These are phyloP conservation scores for Platanthera zijinensis DNA, from an alignment of 106 monocot species.

Conservation along the genomic window DNA sequence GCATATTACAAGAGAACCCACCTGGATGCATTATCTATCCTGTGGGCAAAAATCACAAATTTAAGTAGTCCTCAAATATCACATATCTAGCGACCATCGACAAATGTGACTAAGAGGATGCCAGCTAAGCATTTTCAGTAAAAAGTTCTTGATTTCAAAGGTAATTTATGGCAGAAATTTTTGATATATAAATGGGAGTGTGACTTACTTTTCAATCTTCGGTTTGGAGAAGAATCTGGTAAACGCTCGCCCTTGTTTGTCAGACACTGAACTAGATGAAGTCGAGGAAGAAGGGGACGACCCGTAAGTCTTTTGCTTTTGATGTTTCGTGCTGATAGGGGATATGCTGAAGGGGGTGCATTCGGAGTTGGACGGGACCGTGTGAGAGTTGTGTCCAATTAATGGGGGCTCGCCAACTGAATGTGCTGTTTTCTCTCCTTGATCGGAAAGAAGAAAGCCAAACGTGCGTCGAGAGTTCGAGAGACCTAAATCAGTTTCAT, in stretches of 20 bases:
- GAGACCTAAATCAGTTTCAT: background rate
- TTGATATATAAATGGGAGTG: background rate
- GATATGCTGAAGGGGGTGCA: background rate
- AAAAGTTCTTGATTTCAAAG: background rate
- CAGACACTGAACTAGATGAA: background rate
- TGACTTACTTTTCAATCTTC: slow-evolving; percentile 2
- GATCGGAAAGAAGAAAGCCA: background rate
- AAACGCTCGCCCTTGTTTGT: slow-evolving; percentile 8
- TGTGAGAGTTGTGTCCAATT: slow-evolving; percentile 8
- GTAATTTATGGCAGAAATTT: background rate
- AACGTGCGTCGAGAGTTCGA: background rate
- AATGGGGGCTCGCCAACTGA: background rate
- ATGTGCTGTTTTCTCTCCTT: slow-evolving; percentile 1
- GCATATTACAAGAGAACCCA: no score
- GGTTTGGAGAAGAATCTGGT: slow-evolving; percentile 14
- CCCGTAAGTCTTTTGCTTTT: background rate
- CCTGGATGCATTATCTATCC: no score
- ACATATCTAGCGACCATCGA: no score
- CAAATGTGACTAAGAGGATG: no score
- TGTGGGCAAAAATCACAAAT: no score
- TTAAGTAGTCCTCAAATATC: no score
- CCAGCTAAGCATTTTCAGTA: background rate
- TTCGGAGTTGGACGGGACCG: slow-evolving; percentile 1
- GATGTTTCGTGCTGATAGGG: slow-evolving; percentile 3
- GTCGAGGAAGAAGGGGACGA: background rate